phyloP scores from a whole-genome alignment of 371 early-diverging fungal genomes.

The Chytridiales sp. region DNA sequence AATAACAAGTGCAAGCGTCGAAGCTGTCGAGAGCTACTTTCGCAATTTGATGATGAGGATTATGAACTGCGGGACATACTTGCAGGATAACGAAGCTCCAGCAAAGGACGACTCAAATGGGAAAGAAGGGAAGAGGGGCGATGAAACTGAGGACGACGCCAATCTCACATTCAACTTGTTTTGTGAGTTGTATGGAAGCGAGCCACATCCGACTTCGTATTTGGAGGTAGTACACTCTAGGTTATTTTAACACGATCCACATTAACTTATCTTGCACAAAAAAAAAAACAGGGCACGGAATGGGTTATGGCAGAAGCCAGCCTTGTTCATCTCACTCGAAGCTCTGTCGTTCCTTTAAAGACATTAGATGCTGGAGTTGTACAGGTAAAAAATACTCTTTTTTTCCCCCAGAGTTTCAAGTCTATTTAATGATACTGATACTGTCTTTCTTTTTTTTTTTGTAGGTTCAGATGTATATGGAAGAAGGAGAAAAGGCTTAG shows the following conservation, averaged over 20 bases:
- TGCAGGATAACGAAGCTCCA: slow-evolving; percentile 16
- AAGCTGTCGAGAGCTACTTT: slow-evolving; percentile 47
- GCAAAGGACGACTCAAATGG: slow-evolving; percentile 1
- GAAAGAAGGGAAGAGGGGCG: not conserved
- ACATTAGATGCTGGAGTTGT: slow-evolving; percentile 49
- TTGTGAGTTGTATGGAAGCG: slow-evolving; percentile 40
- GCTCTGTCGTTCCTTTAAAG: slow-evolving; percentile 46
- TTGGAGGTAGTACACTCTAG: slow-evolving; percentile 4
- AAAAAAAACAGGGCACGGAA: slow-evolving; percentile 12
- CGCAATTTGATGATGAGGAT: slow-evolving; percentile 49
- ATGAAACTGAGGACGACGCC: not conserved
- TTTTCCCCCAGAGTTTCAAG: no score
- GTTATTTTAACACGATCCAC: not conserved
- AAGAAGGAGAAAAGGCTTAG: no score
- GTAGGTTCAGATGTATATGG: no score
- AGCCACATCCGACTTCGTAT: slow-evolving; percentile 19
- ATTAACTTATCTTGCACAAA: not conserved
- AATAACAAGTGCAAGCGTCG: slow-evolving; percentile 27
- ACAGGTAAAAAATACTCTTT: slow-evolving; percentile 36
- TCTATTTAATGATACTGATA: no score
- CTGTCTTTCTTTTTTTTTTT: no score
- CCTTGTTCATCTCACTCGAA: slow-evolving; percentile 15
- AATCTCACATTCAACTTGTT: slow-evolving; percentile 44
- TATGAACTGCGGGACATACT: slow-evolving; percentile 22
- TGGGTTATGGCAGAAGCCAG: slow-evolving; percentile 52